Percentiles rank a stretch among this genome's conserved stretches.
Conservation (phyloP, 345 rosid genomes). For the Alliaria petiolata region DNA sequence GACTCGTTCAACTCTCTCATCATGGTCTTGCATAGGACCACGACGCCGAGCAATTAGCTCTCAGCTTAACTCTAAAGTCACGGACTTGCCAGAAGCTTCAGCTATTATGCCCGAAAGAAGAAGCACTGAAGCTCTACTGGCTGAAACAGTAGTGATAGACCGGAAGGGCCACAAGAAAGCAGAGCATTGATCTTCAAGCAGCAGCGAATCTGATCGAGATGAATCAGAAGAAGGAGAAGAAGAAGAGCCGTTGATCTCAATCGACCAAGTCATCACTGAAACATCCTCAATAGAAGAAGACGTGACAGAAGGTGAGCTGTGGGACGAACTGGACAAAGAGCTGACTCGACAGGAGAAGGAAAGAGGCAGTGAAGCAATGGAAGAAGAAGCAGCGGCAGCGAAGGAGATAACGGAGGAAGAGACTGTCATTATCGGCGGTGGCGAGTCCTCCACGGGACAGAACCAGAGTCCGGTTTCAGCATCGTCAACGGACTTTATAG, state of each 20-base stretch:
- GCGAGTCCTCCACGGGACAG: slow-evolving; percentile 37
- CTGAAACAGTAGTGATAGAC: slow-evolving; percentile 34
- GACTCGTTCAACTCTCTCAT: slow-evolving; percentile 69
- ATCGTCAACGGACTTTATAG: slow-evolving; percentile 43
- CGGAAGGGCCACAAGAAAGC: slow-evolving; percentile 25
- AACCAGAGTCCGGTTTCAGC: slow-evolving; percentile 29
- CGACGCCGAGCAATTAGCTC: slow-evolving; percentile 58
- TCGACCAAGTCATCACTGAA: slow-evolving; percentile 32
- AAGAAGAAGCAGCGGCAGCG: slow-evolving; percentile 78
- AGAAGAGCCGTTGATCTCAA: slow-evolving; percentile 61
- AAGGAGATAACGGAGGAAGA: slow-evolving; percentile 77
- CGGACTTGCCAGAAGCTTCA: slow-evolving; percentile 48
- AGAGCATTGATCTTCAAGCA: slow-evolving; percentile 37
- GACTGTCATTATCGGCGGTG: slow-evolving; percentile 31
- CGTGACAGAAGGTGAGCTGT: slow-evolving; percentile 67
- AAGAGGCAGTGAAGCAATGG: slow-evolving; percentile 49
- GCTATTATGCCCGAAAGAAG: slow-evolving; percentile 43
- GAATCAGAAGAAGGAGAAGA: slow-evolving; percentile 66
- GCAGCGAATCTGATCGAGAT: slow-evolving; percentile 48
- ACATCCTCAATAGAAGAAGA: slow-evolving; percentile 43
- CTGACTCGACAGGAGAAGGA: slow-evolving; percentile 59
- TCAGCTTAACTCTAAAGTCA: slow-evolving; percentile 37
- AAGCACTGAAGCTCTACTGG: slow-evolving; percentile 40
- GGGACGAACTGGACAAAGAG: slow-evolving; percentile 89
- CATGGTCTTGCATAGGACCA: slow-evolving; percentile 98